These are phyloP conservation scores for Cutaneotrichosporon arboriforme DNA, from an alignment of 1,284 basidiomycete genomes.

Conservation along the genomic window DNA sequence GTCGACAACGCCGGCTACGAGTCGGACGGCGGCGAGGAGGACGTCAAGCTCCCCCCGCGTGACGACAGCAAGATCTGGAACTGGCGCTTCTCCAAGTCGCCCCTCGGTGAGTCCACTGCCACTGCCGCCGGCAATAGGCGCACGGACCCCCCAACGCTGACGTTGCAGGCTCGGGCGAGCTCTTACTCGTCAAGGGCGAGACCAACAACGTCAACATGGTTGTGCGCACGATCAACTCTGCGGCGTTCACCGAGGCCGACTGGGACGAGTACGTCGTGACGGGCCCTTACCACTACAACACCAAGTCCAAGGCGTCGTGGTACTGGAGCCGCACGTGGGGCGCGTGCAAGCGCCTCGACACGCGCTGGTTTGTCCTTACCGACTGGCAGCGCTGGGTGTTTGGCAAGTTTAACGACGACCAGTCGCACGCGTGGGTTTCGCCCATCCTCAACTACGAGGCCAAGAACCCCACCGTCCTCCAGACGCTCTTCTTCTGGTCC, in stretches of 20 bases:
- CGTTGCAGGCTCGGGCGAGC: slow-evolving; percentile 45
- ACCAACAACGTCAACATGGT: slow-evolving; percentile 41
- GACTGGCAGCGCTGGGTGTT: slow-evolving; percentile 50
- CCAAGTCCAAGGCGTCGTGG: slow-evolving; percentile 49
- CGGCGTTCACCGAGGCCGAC: slow-evolving; percentile 42
- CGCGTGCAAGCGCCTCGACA: slow-evolving; percentile 42
- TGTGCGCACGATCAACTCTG: slow-evolving; percentile 48
- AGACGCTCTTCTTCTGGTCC: slow-evolving; percentile 46
- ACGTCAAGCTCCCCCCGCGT: slow-evolving; percentile 17
- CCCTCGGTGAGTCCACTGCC: slow-evolving; percentile 38
- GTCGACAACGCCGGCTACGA: slow-evolving; percentile 47
- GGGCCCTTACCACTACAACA: slow-evolving; percentile 47
- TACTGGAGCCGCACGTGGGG: slow-evolving; percentile 48
- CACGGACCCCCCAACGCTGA: background rate
- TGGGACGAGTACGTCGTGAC: slow-evolving; percentile 48
- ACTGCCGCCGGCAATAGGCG: too few relatives aligned
- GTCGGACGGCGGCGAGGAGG: slow-evolving; percentile 40
- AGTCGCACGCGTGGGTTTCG: slow-evolving; percentile 39
- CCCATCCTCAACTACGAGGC: slow-evolving; percentile 33
- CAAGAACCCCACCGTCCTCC: slow-evolving; percentile 36
- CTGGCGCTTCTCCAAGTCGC: slow-evolving; percentile 48
- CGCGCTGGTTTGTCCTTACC: slow-evolving; percentile 47
- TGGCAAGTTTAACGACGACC: slow-evolving; percentile 43
- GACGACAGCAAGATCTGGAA: slow-evolving; percentile 37
- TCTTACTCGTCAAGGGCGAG: slow-evolving; percentile 41